These are phyloP conservation scores for Plenodomus biglobosus DNA, from an alignment of 2,329 filamentous ascomycete species.

Conservation along the genomic window DNA sequence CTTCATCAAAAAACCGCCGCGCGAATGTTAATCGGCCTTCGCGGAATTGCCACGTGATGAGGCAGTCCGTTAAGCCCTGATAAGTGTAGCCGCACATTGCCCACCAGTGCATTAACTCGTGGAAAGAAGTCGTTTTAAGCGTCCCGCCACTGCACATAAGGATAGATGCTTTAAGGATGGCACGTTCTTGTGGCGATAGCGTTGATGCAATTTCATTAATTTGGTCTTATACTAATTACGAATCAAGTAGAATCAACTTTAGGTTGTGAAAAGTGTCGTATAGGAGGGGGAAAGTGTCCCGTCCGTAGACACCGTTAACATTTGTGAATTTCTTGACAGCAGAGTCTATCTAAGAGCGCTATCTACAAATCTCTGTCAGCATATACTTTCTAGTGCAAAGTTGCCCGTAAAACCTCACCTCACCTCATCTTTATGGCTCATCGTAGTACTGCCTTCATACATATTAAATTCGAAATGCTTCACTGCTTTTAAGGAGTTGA, in stretches of 20 bases:
- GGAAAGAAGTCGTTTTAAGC: slow-evolving; percentile 49
- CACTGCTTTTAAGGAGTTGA: slow-evolving; percentile 47
- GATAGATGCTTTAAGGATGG: slow-evolving; percentile 47
- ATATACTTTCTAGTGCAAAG: no score
- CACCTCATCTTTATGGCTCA: slow-evolving; percentile 51
- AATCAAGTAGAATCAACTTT: no score
- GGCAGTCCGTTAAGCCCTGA: slow-evolving; percentile 48
- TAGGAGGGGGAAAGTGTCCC: slow-evolving; percentile 46
- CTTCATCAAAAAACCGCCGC: slow-evolving; percentile 51
- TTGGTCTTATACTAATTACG: slow-evolving; percentile 49
- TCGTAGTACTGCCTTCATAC: slow-evolving; percentile 28
- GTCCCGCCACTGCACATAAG: slow-evolving; percentile 50
- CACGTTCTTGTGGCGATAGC: slow-evolving; percentile 47
- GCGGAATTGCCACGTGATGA: slow-evolving; percentile 39
- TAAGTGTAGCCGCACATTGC: slow-evolving; percentile 27
- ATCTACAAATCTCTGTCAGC: no score
- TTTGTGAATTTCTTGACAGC: slow-evolving; percentile 51
- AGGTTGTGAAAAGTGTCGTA: slow-evolving; percentile 34
- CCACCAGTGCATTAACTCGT: slow-evolving; percentile 54
- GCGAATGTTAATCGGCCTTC: slow-evolving; percentile 52
- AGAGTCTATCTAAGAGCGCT: no score
- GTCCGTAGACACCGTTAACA: slow-evolving; percentile 48
- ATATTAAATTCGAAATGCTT: slow-evolving; percentile 48
- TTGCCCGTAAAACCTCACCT: no score
- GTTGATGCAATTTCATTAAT: slow-evolving; percentile 46